Evolutionary conservation across 148 eudicot genomes (phyloP).

Genomic region (Dianthus caryophyllus): DNA sequence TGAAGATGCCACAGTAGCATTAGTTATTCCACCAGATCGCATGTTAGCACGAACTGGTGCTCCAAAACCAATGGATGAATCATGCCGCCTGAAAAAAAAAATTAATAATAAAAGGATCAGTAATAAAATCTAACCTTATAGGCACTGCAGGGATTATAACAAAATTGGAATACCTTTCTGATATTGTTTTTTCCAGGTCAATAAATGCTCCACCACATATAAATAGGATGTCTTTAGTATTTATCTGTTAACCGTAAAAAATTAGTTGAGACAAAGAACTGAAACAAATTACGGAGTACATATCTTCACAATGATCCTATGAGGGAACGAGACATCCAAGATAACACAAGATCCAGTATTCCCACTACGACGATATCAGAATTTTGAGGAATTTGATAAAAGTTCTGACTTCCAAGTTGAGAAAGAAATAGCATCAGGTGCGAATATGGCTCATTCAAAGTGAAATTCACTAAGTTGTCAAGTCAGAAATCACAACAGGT

Average conservation of each 20-base stretch:
- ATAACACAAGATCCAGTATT: not conserved
- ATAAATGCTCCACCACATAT: slow-evolving; percentile 98
- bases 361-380: not conserved
- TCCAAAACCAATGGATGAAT: slow-evolving; percentile 97
- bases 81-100: slow-evolving; percentile 75
- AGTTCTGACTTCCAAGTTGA: not conserved
- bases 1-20: slow-evolving; percentile 71
- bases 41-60: slow-evolving; percentile 96
- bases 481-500: not conserved
- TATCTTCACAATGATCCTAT: not conserved
- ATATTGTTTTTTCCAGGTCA: slow-evolving; percentile 95
- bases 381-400: not conserved
- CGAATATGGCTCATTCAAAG: not conserved
- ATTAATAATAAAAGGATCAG: not conserved
- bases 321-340: not conserved
- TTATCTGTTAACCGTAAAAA: slow-evolving; percentile 49
- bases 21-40: slow-evolving; percentile 72
- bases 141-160: not conserved
- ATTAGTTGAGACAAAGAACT: not conserved
- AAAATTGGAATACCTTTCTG: slow-evolving; percentile 61
- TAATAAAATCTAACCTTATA: not conserved
- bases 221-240: slow-evolving; percentile 94
- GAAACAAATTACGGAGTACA: not conserved
- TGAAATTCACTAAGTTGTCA: not conserved
- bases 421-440: not conserved